A percentile compares a stretch with the other conserved stretches of the same genome.
These are phyloP conservation scores for Fusarium drepaniforme DNA, from an alignment of 2,329 filamentous ascomycete species.

Conservation along the genomic window DNA sequence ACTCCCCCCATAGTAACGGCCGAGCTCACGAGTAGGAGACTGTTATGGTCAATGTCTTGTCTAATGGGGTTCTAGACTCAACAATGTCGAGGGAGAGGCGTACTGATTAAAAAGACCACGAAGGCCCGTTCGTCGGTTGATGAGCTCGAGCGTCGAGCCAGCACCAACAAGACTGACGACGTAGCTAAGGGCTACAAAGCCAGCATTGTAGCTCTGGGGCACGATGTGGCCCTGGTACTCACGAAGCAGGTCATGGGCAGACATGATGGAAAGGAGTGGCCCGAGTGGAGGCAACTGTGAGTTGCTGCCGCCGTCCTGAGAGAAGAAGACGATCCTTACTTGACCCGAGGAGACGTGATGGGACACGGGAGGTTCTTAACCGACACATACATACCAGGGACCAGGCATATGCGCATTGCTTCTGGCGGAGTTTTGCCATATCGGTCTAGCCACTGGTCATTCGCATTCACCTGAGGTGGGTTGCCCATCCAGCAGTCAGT, in stretches of 20 bases:
- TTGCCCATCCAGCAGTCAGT: conserved; percentile 21
- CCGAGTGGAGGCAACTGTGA: conserved; percentile 22
- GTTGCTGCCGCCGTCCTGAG: conserved; percentile 20
- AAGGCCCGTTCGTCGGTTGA: conserved; percentile 79
- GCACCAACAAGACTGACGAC: conserved; percentile 83
- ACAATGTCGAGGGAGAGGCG: conserved; percentile 35
- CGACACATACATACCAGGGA: conserved; percentile 14
- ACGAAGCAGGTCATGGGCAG: conserved; percentile 49
- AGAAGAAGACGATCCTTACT: conserved; percentile 14
- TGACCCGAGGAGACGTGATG: conserved; percentile 4
- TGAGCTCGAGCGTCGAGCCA: conserved; percentile 82
- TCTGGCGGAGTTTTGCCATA: conserved; percentile 31
- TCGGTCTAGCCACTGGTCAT: conserved; percentile 16
- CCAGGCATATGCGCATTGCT: conserved; percentile 11
- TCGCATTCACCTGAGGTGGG: conserved; percentile 17
- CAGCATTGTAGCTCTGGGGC: conserved; percentile 64
- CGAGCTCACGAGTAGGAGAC: conserved; percentile 72
- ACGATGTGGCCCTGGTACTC: conserved; percentile 60
- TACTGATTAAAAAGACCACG: conserved; percentile 79
- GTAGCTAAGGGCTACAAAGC: conserved; percentile 79
- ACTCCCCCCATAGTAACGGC: conserved; percentile 81
- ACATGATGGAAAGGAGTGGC: conserved; percentile 31
- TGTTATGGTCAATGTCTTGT: conserved; percentile 45
- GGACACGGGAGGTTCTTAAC: conserved; percentile 38
- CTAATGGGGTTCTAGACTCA: background rate